phyloP scores from a whole-genome alignment of 2,329 filamentous ascomycete species.

The Didymella lethalis region DNA sequence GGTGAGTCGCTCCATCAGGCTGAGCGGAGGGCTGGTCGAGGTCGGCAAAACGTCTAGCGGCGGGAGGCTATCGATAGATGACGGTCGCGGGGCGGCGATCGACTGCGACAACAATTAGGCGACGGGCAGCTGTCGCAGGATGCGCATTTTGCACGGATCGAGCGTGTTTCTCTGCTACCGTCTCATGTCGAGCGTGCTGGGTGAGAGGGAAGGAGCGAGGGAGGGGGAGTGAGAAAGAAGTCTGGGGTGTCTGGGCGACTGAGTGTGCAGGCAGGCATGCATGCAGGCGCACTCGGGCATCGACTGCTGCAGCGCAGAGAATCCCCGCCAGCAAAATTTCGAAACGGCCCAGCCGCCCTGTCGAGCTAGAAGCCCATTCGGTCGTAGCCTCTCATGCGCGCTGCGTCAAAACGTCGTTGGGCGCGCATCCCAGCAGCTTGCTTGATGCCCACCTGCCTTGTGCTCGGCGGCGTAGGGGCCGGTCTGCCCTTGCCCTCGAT shows the following conservation, averaged over 20 bases:
- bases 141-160: slow-evolving; percentile 18
- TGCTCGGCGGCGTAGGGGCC: slow-evolving; percentile 4
- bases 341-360: slow-evolving; percentile 30
- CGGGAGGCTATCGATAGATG: slow-evolving; percentile 32
- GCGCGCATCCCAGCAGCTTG: slow-evolving; percentile 26
- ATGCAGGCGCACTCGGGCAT: slow-evolving; percentile 36
- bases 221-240: slow-evolving; percentile 20
- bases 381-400: slow-evolving; percentile 30
- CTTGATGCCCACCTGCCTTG: slow-evolving; percentile 18
- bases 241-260: slow-evolving; percentile 23
- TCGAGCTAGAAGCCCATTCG: slow-evolving; percentile 29
- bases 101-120: slow-evolving; percentile 28
- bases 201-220: slow-evolving; percentile 11
- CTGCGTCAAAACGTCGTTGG: slow-evolving; percentile 37
- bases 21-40: slow-evolving; percentile 21
- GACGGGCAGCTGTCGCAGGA: slow-evolving; percentile 25
- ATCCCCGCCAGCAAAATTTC: slow-evolving; percentile 37
- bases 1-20: slow-evolving; percentile 15
- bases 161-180: slow-evolving; percentile 16
- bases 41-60: slow-evolving; percentile 33
- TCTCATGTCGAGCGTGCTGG: slow-evolving; percentile 22
- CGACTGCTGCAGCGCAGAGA: slow-evolving; percentile 27
- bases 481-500: slow-evolving; percentile 3
- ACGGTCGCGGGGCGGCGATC: slow-evolving; percentile 24
- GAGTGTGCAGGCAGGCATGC: slow-evolving; percentile 27